Conservation (phyloP, 31 red algal species). For the Odonthalia washingtoniensis region DNA sequence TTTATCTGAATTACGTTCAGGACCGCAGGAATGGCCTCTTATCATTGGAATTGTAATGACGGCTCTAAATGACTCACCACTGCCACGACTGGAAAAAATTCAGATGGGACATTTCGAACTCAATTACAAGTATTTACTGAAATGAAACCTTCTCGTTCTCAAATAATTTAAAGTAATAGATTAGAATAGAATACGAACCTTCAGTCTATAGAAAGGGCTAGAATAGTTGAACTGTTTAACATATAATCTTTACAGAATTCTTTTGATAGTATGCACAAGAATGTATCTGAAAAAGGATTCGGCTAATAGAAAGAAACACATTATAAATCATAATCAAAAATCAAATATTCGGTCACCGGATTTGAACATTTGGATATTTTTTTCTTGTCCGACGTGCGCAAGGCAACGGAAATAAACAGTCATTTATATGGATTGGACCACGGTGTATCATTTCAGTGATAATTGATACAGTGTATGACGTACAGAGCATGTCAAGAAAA, state of each 20-base stretch:
- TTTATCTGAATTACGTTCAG: neutral
- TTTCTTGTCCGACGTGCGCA: constrained; percentile 46
- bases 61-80: constrained; percentile 3
- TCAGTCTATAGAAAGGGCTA: neutral
- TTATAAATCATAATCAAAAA: constrained; percentile 18
- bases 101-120: neutral
- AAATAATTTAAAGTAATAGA: neutral
- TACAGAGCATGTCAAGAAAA: no score
- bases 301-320: neutral
- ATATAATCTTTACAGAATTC: constrained; percentile 10
- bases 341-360: constrained; percentile 23
- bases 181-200: neutral
- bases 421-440: constrained; percentile 24
- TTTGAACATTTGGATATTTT: constrained; percentile 42
- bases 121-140: neutral
- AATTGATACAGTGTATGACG: constrained; percentile 19
- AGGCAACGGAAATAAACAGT: constrained; percentile 43
- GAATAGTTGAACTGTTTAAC: neutral
- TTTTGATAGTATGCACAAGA: constrained; percentile 26
- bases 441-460: constrained; percentile 20
- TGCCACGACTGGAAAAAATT: neutral
- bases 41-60: neutral
- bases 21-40: constrained; percentile 11
- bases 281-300: neutral
- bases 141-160: neutral